Base-by-base conservation (phyloP, 2,329 filamentous ascomycete genomes). In the Didymella sp. region DNA sequence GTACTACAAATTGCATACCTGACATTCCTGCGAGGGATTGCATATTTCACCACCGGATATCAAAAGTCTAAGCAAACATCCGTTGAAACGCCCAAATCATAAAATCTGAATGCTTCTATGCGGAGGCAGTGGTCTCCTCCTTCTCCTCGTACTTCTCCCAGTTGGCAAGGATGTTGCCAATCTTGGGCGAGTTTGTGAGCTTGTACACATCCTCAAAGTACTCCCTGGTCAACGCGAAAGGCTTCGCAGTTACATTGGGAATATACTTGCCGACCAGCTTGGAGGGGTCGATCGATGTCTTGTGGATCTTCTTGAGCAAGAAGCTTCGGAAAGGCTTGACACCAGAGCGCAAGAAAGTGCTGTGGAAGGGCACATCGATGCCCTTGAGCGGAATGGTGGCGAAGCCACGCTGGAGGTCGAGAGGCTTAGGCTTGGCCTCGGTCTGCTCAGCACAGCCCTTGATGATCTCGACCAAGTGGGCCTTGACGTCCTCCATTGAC, bases 281-380 rank as follows among this genome's bases (percentile, higher is more conserved):
- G 76, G 91, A 90, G 5, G 95, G 95, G 77, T 99, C 95, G 77
- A 99, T 98, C 51, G 91, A 96, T 22, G 93, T 97, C 87, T 96
- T 96, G 85, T 98, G 92, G 82, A 99, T 98, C 87, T 99, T 99
- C 90, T 98, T 99, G 70, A 98, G 89, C 75, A 99, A 79, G 87
- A 99, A 99, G 41, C 89, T 94, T 66, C 95, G 87, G 92, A 99
- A 99, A 43, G 96, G 95, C 85, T 99, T 99, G 78, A 99, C 95
- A 71, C 95, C 96, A 35, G 92, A 96, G 53, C 96, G 91, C 80
- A 99, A 81, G 85, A 99, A 99, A 17, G 95, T 99, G 69, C 90
- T 95, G 85, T 99, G 95, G 91, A 99, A 99, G 41, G 95, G 95
- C 74, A 98, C 96, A 71, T 99, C 95, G 69, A 99, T 99, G 62